These are phyloP conservation scores for Trichoderma arundinaceum DNA, from an alignment of 2,329 filamentous ascomycete genomes.

Conservation along the genomic window DNA sequence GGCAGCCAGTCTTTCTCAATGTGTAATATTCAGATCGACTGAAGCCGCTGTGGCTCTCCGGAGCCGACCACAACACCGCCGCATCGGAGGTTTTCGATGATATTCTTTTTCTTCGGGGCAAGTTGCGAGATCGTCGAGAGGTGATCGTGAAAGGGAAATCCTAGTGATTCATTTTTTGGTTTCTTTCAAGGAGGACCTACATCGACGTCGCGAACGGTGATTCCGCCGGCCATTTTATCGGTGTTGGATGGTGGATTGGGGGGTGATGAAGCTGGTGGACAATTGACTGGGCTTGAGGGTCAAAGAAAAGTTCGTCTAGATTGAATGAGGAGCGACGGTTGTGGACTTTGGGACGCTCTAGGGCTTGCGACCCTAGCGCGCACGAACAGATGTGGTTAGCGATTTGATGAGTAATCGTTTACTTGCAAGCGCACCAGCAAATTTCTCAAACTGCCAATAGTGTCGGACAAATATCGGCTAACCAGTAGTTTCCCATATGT, in stretches of 20 bases:
- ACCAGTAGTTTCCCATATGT: background rate
- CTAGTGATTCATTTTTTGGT: constrained; percentile 27
- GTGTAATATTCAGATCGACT: constrained; percentile 14
- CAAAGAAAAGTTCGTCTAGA: constrained; percentile 38
- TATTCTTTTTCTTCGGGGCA: constrained; percentile 29
- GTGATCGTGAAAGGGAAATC: constrained; percentile 18
- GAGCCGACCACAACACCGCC: constrained; percentile 21
- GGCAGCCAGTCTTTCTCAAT: constrained; percentile 16
- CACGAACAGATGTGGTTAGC: background rate
- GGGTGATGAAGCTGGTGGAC: constrained; percentile 42
- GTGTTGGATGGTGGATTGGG: constrained; percentile 47
- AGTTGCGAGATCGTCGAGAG: constrained; percentile 37
- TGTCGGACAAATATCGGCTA: constrained; percentile 8
- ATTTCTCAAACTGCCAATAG: background rate
- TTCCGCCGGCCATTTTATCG: constrained; percentile 79
- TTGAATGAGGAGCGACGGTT: constrained; percentile 35
- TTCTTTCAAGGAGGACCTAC: constrained; percentile 59
- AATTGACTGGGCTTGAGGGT: constrained; percentile 38
- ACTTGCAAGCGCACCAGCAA: background rate
- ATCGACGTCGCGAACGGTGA: constrained; percentile 85
- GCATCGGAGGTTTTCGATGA: constrained; percentile 30
- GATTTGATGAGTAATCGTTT: constrained; percentile 36
- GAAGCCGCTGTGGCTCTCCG: constrained; percentile 18
- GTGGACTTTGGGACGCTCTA: constrained; percentile 41
- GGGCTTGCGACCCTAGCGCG: constrained; percentile 44